Conservation (phyloP, 805 yeast genomes). For the Cyberlindnera galapagoensis region DNA sequence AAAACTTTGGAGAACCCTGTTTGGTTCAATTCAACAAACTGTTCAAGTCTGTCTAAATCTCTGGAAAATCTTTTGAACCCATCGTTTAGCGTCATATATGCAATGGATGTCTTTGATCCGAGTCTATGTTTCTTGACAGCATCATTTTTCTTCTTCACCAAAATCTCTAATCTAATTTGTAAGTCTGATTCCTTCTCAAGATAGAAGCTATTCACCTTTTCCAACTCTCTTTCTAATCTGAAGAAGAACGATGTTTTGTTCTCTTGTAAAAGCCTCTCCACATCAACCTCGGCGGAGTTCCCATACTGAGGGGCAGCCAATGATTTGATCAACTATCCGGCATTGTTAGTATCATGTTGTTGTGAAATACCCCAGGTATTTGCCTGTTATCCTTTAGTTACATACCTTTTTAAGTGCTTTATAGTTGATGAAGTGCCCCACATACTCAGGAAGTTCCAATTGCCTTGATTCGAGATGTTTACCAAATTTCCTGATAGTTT, state of each 20-base stretch:
- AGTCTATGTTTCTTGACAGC: slow-evolving; percentile 37
- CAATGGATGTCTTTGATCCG: slow-evolving; percentile 58
- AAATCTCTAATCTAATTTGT: slow-evolving; percentile 67
- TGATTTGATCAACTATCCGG: slow-evolving; percentile 59
- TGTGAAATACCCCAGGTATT: too few species aligned
- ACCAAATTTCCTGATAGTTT: slow-evolving; percentile 93
- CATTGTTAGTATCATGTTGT: slow-evolving; percentile 2
- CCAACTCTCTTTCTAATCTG: slow-evolving; percentile 88
- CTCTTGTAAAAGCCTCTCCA: slow-evolving; percentile 63
- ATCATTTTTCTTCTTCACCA: slow-evolving; percentile 63
- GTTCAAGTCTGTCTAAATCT: slow-evolving; percentile 83
- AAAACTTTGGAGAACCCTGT: slow-evolving; percentile 94
- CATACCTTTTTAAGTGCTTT: slow-evolving; percentile 73
- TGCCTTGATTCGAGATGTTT: slow-evolving; percentile 92
- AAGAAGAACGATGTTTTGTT: slow-evolving; percentile 86
- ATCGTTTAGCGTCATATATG: slow-evolving; percentile 77
- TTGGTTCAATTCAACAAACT: slow-evolving; percentile 89
- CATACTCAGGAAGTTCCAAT: slow-evolving; percentile 90
- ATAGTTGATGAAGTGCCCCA: slow-evolving; percentile 90
- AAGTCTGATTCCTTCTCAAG: slow-evolving; percentile 86
- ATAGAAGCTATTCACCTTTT: slow-evolving; percentile 90
- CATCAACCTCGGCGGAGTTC: slow-evolving; percentile 20
- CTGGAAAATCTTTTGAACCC: slow-evolving; percentile 85
- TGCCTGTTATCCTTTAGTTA: too few species aligned
- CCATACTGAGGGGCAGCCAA: slow-evolving; percentile 42